Evolutionary conservation across 768 basidiomycete genomes (phyloP), one percentile per base, ranked within the genome.

Genomic region (Rhodocollybia butyracea): DNA sequence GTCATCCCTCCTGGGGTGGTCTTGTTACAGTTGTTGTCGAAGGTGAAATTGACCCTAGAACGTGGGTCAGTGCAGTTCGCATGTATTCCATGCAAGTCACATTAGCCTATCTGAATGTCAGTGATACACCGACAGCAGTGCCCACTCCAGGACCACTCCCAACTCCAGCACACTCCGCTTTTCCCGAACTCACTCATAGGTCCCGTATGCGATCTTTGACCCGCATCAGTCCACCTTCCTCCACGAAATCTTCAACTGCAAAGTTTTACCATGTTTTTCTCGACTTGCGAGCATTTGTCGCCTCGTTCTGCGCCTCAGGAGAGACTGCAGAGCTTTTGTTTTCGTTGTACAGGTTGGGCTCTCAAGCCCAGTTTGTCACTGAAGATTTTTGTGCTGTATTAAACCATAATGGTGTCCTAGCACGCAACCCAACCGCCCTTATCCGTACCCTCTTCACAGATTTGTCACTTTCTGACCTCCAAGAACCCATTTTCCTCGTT

Each of bases 291-390:
- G 94, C 94, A 0, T 94, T 98, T 65, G 88, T 95, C 30, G 96
- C 94, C 15, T 89, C 88, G 5, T 88, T 88, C 2, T 98, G 95
- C 68, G 76, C 86, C 0, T 88, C 95, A 0, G 94, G 94, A 10
- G 96, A 98, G 70, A 91, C 89, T 0, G 91, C 88, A 13, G 96
- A 98, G 66, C 83, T 98, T 2, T 92, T 86, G 66, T 97, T 98
- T 74, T 94, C 93, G 11, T 78, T 98, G 6, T 98, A 90, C 78
- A 90, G 88, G 70, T 13, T 50, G n/a, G 88, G 89, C 65, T 80
- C 82, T 48, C 90, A 89, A 48, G 79, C 80, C 4, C 87, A 90
- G 47, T 98, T 95, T 68, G 82, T 98, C 39, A 94, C 94, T 0
- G 96, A 98, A 69, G 96, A 98, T 11, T 96, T 88, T 62, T 94